Conservation (phyloP, 768 basidiomycete species). For the Phlegmacium glaucopus region DNA sequence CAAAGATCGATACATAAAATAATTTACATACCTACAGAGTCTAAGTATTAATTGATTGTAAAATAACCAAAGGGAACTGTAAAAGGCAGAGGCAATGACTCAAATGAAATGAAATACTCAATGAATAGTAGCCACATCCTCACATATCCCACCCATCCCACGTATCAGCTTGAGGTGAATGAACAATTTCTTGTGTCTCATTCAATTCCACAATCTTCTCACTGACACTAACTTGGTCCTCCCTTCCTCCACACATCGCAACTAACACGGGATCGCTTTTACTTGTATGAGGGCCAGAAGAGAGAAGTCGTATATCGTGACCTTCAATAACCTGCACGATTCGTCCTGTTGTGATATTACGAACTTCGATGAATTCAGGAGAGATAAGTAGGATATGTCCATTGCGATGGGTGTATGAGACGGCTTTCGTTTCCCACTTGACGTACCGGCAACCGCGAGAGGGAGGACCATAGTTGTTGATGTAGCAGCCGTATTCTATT, state of each 20-base stretch:
- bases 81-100: too few species aligned
- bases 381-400: slow-evolving; percentile 72
- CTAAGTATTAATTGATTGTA: too few species aligned
- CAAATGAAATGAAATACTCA: not conserved
- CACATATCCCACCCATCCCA: slow-evolving; percentile 82
- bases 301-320: slow-evolving; percentile 61
- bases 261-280: slow-evolving; percentile 53
- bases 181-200: slow-evolving; percentile 59
- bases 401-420: slow-evolving; percentile 57
- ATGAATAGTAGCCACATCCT: not conserved
- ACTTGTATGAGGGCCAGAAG: slow-evolving; percentile 34
- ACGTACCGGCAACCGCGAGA: slow-evolving; percentile 59
- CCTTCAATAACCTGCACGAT: slow-evolving; percentile 86
- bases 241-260: slow-evolving; percentile 58
- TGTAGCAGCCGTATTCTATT: slow-evolving; percentile 74
- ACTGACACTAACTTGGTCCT: slow-evolving; percentile 53
- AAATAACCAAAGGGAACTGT: too few species aligned
- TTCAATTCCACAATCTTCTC: slow-evolving; percentile 67
- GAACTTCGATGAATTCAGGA: slow-evolving; percentile 70
- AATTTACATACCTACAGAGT: too few species aligned
- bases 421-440: slow-evolving; percentile 75
- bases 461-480: slow-evolving; percentile 66
- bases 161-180: slow-evolving; percentile 29
- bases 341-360: slow-evolving; percentile 57
- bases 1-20: too few species aligned